Conservation (phyloP, 306 rosid species). For the Cicer pinnatifidum region DNA sequence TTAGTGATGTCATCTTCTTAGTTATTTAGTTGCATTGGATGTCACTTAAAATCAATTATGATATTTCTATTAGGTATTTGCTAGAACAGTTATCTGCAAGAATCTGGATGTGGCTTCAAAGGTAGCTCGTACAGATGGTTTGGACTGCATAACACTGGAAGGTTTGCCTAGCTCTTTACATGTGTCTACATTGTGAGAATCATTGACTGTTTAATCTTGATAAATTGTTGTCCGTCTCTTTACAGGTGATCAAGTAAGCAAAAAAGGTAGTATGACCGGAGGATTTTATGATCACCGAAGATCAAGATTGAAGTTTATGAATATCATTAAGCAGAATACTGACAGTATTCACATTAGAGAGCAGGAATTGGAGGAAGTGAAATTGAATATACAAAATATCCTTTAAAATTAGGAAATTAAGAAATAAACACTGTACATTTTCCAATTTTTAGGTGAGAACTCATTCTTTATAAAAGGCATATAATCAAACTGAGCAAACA, state of each 20-base stretch:
- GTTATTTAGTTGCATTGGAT: constrained; percentile 29
- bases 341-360: constrained; percentile 60
- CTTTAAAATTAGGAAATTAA: constrained; percentile 49
- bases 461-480: constrained; percentile 16
- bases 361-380: constrained; percentile 70
- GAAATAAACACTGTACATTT: constrained; percentile 3
- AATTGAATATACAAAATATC: constrained; percentile 81
- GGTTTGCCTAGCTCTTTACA: constrained; percentile 55
- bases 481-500: constrained; percentile 16
- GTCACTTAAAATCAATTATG: constrained; percentile 38
- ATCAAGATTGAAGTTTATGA: constrained; percentile 88
- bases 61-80: constrained; percentile 72
- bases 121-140: constrained; percentile 84
- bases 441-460: background rate
- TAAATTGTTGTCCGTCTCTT: constrained; percentile 33
- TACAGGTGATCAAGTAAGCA: constrained; percentile 98
- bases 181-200: constrained; percentile 33
- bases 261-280: constrained; percentile 99
- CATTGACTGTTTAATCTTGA: constrained; percentile 43
- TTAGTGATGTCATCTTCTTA: constrained; percentile 14
- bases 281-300: constrained; percentile 97
- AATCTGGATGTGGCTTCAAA: constrained; percentile 92
- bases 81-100: constrained; percentile 91
- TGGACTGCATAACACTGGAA: constrained; percentile 97
- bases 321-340: constrained; percentile 60